Evolutionary conservation across 257 asterid species (phyloP).

Genomic region (Fraxinus excelsior): DNA sequence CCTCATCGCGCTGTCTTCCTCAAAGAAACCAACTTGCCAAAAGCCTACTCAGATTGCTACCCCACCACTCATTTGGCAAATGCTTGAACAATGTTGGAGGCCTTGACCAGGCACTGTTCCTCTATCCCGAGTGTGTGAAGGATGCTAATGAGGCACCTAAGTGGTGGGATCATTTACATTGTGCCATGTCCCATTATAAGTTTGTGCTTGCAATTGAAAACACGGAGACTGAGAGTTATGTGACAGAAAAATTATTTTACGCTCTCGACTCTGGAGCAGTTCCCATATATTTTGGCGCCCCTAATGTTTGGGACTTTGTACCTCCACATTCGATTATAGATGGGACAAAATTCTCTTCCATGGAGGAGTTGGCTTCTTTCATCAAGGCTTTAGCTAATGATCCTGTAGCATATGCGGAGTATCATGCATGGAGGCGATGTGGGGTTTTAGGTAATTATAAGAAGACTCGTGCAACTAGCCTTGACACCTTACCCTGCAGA

Average conservation of each 20-base stretch:
- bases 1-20: slow-evolving; percentile 92
- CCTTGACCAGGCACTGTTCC: slow-evolving; percentile 65
- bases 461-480: slow-evolving; percentile 69
- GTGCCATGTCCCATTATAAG: slow-evolving; percentile 96
- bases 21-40: slow-evolving; percentile 76
- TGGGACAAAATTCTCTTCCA: slow-evolving; percentile 68
- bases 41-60: slow-evolving; percentile 61
- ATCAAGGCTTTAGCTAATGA: slow-evolving; percentile 71
- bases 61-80: slow-evolving; percentile 90
- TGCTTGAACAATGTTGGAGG: slow-evolving; percentile 96
- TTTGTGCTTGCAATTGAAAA: slow-evolving; percentile 94
- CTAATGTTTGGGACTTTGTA: slow-evolving; percentile 81
- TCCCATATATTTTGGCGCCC: slow-evolving; percentile 97
- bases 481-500: slow-evolving; percentile 86
- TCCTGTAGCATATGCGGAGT: slow-evolving; percentile 86
- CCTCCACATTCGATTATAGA: slow-evolving; percentile 95
- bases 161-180: slow-evolving; percentile 98
- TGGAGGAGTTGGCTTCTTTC: slow-evolving; percentile 72
- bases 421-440: slow-evolving; percentile 97
- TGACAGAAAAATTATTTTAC: slow-evolving; percentile 86
- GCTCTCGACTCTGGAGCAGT: slow-evolving; percentile 92
- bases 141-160: slow-evolving; percentile 65
- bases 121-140: slow-evolving; percentile 73
- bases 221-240: slow-evolving; percentile 84
- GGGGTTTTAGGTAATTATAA: slow-evolving; percentile 79